A percentile compares a stretch with the other conserved stretches of the same genome.
phyloP scores from a whole-genome alignment of 2,329 filamentous ascomycete genomes.

The Hypoxylon sp. region DNA sequence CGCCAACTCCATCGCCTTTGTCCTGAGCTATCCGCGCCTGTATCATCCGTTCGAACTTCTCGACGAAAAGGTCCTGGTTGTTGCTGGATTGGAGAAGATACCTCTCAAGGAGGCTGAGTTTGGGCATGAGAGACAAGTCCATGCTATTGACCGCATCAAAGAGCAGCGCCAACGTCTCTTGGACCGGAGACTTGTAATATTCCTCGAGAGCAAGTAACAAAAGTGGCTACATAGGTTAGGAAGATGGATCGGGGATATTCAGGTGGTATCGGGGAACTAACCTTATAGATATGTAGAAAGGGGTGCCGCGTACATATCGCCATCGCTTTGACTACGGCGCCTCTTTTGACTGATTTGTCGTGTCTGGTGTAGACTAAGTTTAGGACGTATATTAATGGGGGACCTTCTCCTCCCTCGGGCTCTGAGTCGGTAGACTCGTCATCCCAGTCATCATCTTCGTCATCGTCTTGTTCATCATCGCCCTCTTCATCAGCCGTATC shows the following conservation, averaged over 20 bases:
- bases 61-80: constrained; percentile 94
- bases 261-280: constrained; percentile 53
- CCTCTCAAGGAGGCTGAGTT: constrained; percentile 83
- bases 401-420: constrained; percentile 80
- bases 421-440: constrained; percentile 69
- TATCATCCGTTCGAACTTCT: constrained; percentile 97
- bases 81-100: constrained; percentile 90
- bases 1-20: constrained; percentile 57
- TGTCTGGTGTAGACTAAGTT: constrained; percentile 99
- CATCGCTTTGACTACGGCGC: constrained; percentile 97
- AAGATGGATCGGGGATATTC: background rate
- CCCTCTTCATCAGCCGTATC: constrained; percentile 58
- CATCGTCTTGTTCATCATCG: constrained; percentile 61
- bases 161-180: constrained; percentile 87
- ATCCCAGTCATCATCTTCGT: constrained; percentile 62
- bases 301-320: constrained; percentile 98
- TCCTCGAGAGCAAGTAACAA: constrained; percentile 92
- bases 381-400: constrained; percentile 94
- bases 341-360: constrained; percentile 91
- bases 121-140: constrained; percentile 95
- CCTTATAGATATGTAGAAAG: constrained; percentile 99
- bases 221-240: constrained; percentile 72
- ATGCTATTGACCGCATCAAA: constrained; percentile 96
- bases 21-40: constrained; percentile 81
- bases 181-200: constrained; percentile 92